These are phyloP conservation scores for Diversispora eburnea DNA, from an alignment of 192 early-diverging fungal genomes.

Conservation along the genomic window DNA sequence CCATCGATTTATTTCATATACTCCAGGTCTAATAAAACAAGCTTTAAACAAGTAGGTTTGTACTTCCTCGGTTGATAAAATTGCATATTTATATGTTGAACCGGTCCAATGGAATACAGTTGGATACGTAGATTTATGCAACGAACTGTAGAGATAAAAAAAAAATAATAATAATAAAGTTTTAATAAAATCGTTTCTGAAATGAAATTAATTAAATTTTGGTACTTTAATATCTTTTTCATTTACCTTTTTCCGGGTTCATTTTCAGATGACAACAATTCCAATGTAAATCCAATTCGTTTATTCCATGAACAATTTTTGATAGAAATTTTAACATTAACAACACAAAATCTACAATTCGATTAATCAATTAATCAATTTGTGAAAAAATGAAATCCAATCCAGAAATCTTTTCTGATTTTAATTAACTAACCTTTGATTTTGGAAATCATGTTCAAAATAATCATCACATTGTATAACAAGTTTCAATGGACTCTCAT, in stretches of 20 bases:
- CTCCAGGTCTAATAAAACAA: slow-evolving; percentile 57
- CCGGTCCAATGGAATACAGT: slow-evolving; percentile 64
- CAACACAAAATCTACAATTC: slow-evolving; percentile 47
- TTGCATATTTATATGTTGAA: slow-evolving; percentile 50
- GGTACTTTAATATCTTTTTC: neutral
- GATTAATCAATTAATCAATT: neutral
- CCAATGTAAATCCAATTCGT: slow-evolving; percentile 51
- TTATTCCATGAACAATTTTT: slow-evolving; percentile 75
- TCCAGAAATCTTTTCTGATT: neutral
- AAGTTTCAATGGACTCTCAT: slow-evolving; percentile 67
- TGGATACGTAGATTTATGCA: slow-evolving; percentile 30
- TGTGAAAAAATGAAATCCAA: neutral
- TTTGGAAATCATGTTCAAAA: slow-evolving; percentile 44
- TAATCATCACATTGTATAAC: slow-evolving; percentile 46
- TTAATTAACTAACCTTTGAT: slow-evolving; percentile 39
- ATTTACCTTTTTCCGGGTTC: slow-evolving; percentile 25
- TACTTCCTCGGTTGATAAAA: slow-evolving; percentile 53
- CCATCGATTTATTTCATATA: slow-evolving; percentile 80
- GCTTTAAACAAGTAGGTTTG: slow-evolving; percentile 45
- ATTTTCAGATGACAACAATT: slow-evolving; percentile 46
- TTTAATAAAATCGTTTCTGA: neutral
- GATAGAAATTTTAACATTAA: slow-evolving; percentile 54
- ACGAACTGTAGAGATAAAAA: slow-evolving; percentile 1
- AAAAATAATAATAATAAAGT: neutral
- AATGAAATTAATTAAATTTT: too few species aligned